A percentile compares a stretch with the other conserved stretches of the same genome.
phyloP scores from a whole-genome alignment of 495 filamentous ascomycete genomes.

The Hypoxylon fuscum region DNA sequence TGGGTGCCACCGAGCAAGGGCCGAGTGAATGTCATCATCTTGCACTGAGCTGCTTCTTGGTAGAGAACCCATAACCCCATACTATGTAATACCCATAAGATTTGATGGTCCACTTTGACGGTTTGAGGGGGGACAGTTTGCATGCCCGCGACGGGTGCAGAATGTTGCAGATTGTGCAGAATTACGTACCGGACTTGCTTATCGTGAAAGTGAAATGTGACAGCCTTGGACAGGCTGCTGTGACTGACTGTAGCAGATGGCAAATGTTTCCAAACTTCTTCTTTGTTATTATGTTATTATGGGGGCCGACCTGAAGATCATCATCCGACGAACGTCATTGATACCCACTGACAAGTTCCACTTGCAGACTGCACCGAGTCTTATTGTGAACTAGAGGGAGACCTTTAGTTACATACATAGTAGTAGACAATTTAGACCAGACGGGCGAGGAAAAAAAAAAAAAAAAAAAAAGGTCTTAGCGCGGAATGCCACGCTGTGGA shows the following conservation, averaged over 20 bases:
- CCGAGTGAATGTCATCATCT: slow-evolving; percentile 39
- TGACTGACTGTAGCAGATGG: slow-evolving; percentile 21
- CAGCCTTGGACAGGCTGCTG: slow-evolving; percentile 1
- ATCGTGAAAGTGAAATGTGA: slow-evolving; percentile 33
- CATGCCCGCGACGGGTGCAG: too few relatives aligned
- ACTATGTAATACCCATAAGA: slow-evolving; percentile 14
- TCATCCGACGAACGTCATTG: slow-evolving; percentile 39
- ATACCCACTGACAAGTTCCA: slow-evolving; percentile 26
- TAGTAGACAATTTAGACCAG: too few relatives aligned
- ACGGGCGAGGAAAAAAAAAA: too few relatives aligned
- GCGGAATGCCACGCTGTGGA: not conserved
- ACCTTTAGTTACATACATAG: too few relatives aligned
- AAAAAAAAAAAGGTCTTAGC: too few relatives aligned
- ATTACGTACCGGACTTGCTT: slow-evolving; percentile 32
- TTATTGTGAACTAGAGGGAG: too few relatives aligned
- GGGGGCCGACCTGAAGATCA: slow-evolving; percentile 33
- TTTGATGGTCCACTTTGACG: slow-evolving; percentile 16
- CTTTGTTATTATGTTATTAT: too few relatives aligned
- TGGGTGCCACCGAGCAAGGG: slow-evolving; percentile 39
- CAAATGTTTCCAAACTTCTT: slow-evolving; percentile 15
- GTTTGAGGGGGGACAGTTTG: too few relatives aligned
- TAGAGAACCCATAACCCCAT: too few relatives aligned
- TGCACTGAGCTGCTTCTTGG: slow-evolving; percentile 10
- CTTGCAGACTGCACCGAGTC: not conserved
- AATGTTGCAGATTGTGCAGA: not conserved